These are phyloP conservation scores for Neophaeococcomyces aloes DNA, from an alignment of 2,329 filamentous ascomycete species.

Conservation along the genomic window DNA sequence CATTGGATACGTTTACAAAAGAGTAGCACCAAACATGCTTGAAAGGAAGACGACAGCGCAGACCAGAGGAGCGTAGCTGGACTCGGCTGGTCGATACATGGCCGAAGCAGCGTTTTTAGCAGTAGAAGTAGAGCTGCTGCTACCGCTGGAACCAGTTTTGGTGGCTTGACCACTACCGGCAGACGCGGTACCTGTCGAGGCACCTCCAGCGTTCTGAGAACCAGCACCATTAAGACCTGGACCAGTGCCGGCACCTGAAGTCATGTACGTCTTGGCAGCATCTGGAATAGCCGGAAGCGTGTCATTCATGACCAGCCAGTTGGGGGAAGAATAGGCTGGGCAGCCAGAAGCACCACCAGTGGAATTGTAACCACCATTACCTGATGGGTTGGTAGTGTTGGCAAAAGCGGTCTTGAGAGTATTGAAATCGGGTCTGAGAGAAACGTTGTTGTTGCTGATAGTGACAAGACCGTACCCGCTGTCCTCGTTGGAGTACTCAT, in stretches of 20 bases:
- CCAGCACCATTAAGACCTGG: constrained; percentile 47
- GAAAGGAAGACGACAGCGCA: constrained; percentile 44
- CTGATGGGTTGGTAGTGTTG: constrained; percentile 41
- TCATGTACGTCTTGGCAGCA: constrained; percentile 47
- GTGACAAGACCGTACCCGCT: constrained; percentile 72
- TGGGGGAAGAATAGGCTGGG: constrained; percentile 40
- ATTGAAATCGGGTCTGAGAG: constrained; percentile 56
- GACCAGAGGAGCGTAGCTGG: constrained; percentile 41
- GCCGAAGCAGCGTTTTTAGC: constrained; percentile 33
- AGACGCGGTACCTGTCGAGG: constrained; percentile 38
- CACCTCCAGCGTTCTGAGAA: constrained; percentile 45
- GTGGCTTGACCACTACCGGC: constrained; percentile 37
- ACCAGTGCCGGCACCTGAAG: constrained; percentile 47
- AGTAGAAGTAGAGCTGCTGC: too few relatives aligned
- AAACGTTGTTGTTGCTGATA: constrained; percentile 45
- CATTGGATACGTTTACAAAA: constrained; percentile 27
- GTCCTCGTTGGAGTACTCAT: constrained; percentile 78
- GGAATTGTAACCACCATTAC: constrained; percentile 50
- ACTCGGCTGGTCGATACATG: constrained; percentile 34
- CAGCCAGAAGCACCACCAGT: constrained; percentile 44
- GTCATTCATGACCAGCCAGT: constrained; percentile 47
- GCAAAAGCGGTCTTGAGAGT: constrained; percentile 43
- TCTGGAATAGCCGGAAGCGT: constrained; percentile 47
- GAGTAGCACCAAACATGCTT: constrained; percentile 43
- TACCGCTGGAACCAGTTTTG: constrained; percentile 23